Evolutionary conservation across 768 basidiomycete genomes (phyloP).

Genomic region (Mycena olivaceomarginata): DNA sequence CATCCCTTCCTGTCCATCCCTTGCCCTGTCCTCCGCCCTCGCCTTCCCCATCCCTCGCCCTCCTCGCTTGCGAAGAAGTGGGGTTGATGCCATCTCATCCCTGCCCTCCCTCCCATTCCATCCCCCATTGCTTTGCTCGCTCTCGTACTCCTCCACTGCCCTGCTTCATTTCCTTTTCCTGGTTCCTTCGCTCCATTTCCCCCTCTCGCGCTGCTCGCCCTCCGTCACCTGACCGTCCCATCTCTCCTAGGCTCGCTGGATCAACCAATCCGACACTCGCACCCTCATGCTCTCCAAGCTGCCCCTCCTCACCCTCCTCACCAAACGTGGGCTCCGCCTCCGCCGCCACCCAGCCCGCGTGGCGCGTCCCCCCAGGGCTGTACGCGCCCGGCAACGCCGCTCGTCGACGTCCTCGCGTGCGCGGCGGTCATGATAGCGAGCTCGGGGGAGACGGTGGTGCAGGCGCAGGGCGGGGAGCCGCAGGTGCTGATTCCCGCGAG

Average conservation of each 20-base stretch:
- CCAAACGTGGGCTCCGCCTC: slow-evolving; percentile 68
- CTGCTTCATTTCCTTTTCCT: too few species aligned
- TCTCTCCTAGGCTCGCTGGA: slow-evolving; percentile 64
- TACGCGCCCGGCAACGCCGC: slow-evolving; percentile 62
- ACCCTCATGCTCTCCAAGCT: slow-evolving; percentile 72
- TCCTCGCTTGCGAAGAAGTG: too few species aligned
- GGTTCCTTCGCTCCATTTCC: too few species aligned
- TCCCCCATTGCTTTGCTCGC: too few species aligned
- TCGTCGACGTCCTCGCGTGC: slow-evolving; percentile 76
- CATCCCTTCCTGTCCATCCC: background rate
- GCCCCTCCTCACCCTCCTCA: slow-evolving; percentile 73
- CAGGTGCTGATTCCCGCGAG: slow-evolving; percentile 54
- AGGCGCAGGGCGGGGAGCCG: slow-evolving; percentile 66
- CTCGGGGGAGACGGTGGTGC: slow-evolving; percentile 60
- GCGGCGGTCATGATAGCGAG: slow-evolving; percentile 54
- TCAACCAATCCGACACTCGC: slow-evolving; percentile 59
- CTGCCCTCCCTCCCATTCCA: background rate
- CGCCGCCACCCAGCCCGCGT: slow-evolving; percentile 53
- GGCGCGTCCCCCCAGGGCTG: slow-evolving; percentile 64
- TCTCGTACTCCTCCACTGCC: too few species aligned
- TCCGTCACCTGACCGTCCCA: background rate
- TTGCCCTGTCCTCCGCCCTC: background rate
- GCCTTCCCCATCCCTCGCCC: too few species aligned
- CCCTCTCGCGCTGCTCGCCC: background rate
- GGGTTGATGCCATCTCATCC: background rate